Evolutionary conservation across 495 filamentous ascomycete species (phyloP).

Genomic region (Cercophora newfieldiana): DNA sequence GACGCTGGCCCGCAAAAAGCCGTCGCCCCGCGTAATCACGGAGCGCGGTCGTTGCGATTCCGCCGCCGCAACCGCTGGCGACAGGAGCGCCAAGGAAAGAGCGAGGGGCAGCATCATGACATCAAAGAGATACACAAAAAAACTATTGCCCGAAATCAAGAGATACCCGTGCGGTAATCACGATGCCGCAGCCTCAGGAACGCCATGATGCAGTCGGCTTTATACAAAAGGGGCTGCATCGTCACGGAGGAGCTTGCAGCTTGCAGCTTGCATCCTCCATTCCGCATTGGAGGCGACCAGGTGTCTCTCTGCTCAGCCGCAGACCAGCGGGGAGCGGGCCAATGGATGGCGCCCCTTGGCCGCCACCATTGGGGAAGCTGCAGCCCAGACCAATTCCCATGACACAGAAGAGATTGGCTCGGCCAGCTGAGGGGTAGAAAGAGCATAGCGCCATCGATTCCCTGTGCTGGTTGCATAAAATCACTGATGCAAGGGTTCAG

Average conservation of each 20-base stretch:
- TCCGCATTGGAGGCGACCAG: not conserved
- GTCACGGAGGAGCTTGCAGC: not conserved
- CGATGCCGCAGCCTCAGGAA: not conserved
- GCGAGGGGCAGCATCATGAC: conserved; percentile 6
- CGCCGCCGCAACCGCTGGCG: conserved; percentile 11
- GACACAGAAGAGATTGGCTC: not conserved
- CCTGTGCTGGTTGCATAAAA: not conserved
- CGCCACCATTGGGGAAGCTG: not conserved
- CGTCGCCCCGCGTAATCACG: conserved; percentile 15
- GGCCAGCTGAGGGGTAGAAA: not conserved
- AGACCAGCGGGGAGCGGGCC: not conserved
- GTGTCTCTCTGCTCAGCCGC: conserved; percentile 1
- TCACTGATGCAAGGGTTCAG: not conserved
- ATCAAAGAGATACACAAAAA: not conserved
- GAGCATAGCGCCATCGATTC: not conserved
- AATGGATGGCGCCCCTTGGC: not conserved
- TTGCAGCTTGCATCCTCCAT: conserved; percentile 6
- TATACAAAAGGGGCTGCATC: conserved; percentile 1
- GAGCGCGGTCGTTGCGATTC: not conserved
- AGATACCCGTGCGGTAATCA: not conserved
- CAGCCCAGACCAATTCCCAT: not conserved
- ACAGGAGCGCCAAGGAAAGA: conserved; percentile 8
- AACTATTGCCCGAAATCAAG: not conserved
- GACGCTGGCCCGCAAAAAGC: conserved; percentile 19
- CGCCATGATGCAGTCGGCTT: not conserved